Conservation (phyloP, 345 rosid genomes). For the Moricandia arvensis region DNA sequence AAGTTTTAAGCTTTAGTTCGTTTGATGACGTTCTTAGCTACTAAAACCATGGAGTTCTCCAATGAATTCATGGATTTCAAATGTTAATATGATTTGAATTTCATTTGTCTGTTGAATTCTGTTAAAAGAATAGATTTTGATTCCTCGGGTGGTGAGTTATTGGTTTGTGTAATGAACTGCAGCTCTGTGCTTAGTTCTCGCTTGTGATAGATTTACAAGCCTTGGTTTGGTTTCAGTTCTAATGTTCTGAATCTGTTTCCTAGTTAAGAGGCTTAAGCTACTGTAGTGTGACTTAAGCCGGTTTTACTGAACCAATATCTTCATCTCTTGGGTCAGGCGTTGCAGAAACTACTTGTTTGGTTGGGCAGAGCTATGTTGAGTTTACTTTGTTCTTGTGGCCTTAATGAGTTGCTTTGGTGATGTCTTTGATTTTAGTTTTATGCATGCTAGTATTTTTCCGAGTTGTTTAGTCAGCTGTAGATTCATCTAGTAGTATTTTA, state of each 20-base stretch:
- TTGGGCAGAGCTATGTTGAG: background rate
- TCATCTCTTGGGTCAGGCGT: constrained; percentile 1
- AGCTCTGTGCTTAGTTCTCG: constrained; percentile 11
- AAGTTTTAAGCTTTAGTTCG: constrained; percentile 13
- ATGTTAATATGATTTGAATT: background rate
- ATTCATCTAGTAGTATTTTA: background rate
- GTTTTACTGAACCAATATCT: background rate
- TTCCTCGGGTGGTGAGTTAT: background rate
- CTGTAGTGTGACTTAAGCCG: background rate
- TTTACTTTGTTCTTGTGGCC: background rate
- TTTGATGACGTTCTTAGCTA: constrained; percentile 11
- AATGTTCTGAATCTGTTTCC: background rate
- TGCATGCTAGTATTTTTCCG: background rate
- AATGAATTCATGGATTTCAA: background rate
- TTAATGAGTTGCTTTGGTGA: constrained; percentile 5
- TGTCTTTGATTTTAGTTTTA: background rate
- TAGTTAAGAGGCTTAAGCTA: background rate
- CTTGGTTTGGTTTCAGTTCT: constrained; percentile 4
- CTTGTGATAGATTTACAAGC: background rate
- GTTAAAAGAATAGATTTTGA: background rate
- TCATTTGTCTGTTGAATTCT: background rate
- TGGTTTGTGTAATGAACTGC: background rate
- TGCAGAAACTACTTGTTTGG: constrained; percentile 1
- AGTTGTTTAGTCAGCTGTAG: background rate
- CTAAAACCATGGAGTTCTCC: constrained; percentile 4